A percentile compares a stretch with the other conserved stretches of the same genome.
These are phyloP conservation scores for Hyphopichia burtonii DNA, from an alignment of 1,139 yeast species.

Conservation along the genomic window DNA sequence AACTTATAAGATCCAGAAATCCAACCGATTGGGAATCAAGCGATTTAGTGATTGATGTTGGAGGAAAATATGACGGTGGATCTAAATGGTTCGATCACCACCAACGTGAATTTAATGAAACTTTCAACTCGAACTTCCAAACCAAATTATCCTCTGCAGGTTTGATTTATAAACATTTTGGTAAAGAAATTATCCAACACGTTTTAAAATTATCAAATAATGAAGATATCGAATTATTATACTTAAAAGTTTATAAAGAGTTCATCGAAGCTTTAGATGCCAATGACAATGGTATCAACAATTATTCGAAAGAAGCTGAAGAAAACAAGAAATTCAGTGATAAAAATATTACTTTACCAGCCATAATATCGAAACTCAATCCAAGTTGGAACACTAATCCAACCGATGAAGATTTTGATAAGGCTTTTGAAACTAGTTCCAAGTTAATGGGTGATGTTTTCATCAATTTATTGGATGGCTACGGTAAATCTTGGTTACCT, in stretches of 20 bases:
- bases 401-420: conserved; percentile 66
- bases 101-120: conserved; percentile 61
- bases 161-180: conserved; percentile 87
- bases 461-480: conserved; percentile 61
- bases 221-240: conserved; percentile 56
- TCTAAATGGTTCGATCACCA: conserved; percentile 91
- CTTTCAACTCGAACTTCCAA: conserved; percentile 32
- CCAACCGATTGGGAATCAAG: conserved; percentile 80
- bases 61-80: conserved; percentile 84
- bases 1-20: conserved; percentile 78
- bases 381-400: conserved; percentile 79
- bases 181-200: conserved; percentile 68
- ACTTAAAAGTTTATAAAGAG: conserved; percentile 74
- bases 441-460: conserved; percentile 83
- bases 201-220: conserved; percentile 34
- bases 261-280: conserved; percentile 94
- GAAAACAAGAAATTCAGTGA: conserved; percentile 32
- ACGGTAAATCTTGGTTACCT: conserved; percentile 89
- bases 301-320: conserved; percentile 55
- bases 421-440: conserved; percentile 68
- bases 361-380: conserved; percentile 70
- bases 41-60: conserved; percentile 92
- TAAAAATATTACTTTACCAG: conserved; percentile 67
- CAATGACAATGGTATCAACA: conserved; percentile 88
- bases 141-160: conserved; percentile 96